These are phyloP conservation scores for Cyclotella kingstonii DNA, from an alignment of 108 stramenopile genomes.

Conservation along the genomic window DNA sequence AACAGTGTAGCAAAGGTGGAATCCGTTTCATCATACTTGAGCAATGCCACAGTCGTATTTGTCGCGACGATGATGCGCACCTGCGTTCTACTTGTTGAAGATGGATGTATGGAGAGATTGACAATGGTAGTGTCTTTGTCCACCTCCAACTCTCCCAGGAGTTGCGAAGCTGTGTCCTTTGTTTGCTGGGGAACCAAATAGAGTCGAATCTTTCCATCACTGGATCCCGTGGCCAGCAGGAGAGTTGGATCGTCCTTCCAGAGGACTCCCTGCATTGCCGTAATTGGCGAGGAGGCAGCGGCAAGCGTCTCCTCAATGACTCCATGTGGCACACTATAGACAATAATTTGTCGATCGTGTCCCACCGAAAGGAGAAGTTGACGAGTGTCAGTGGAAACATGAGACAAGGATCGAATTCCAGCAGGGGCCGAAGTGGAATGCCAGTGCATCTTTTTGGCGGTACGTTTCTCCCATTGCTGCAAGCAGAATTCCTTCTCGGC, in stretches of 20 bases:
- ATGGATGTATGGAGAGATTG: slow-evolving; percentile 54
- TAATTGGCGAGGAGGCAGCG: too few species aligned
- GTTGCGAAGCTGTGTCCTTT: background rate
- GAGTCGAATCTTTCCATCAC: too few species aligned
- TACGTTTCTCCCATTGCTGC: slow-evolving; percentile 18
- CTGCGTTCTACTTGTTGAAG: slow-evolving; percentile 31
- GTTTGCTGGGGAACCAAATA: too few species aligned
- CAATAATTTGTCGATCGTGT: too few species aligned
- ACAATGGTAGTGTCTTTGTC: slow-evolving; percentile 19
- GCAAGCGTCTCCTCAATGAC: too few species aligned
- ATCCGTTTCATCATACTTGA: background rate
- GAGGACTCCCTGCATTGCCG: too few species aligned
- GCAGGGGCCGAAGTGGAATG: slow-evolving; percentile 49
- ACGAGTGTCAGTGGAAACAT: too few species aligned
- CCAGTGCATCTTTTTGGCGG: slow-evolving; percentile 35
- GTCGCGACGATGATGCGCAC: slow-evolving; percentile 25
- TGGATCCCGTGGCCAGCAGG: too few species aligned
- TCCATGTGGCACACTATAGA: too few species aligned
- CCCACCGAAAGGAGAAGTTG: too few species aligned
- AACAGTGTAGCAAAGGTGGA: slow-evolving; percentile 23
- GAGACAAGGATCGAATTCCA: slow-evolving; percentile 38
- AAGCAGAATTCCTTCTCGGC: slow-evolving; percentile 6
- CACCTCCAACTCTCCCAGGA: background rate
- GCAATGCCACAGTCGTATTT: slow-evolving; percentile 8
- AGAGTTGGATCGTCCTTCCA: too few species aligned